Evolutionary conservation across 2,329 filamentous ascomycete genomes (phyloP).

Genomic region (Colletotrichum scovillei): DNA sequence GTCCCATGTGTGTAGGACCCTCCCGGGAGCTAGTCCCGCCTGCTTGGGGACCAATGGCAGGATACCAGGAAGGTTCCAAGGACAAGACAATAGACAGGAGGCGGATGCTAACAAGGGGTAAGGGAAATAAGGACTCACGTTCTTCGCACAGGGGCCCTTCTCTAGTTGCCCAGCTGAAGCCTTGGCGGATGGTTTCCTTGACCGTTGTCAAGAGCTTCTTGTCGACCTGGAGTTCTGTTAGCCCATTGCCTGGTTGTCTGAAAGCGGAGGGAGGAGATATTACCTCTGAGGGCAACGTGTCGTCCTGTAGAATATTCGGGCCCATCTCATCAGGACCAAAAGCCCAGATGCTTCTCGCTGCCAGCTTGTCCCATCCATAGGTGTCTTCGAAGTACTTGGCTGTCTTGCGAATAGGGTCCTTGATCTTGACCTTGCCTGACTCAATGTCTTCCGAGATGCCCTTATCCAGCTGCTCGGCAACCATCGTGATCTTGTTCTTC

Average conservation of each 20-base stretch:
- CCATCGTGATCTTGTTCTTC: slow-evolving; percentile 99
- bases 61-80: slow-evolving; percentile 6
- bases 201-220: slow-evolving; percentile 89
- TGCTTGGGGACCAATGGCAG: slow-evolving; percentile 21
- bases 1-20: slow-evolving; percentile 26
- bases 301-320: slow-evolving; percentile 95
- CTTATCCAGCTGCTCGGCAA: slow-evolving; percentile 94
- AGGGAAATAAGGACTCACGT: slow-evolving; percentile 68
- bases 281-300: slow-evolving; percentile 90
- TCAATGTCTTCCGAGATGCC: slow-evolving; percentile 97
- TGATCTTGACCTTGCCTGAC: slow-evolving; percentile 88
- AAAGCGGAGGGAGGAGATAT: slow-evolving; percentile 43
- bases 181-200: slow-evolving; percentile 92
- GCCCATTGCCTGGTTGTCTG: not conserved
- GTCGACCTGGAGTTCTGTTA: slow-evolving; percentile 72
- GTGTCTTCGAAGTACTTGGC: slow-evolving; percentile 98
- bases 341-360: slow-evolving; percentile 96
- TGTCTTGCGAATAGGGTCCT: slow-evolving; percentile 90
- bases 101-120: slow-evolving; percentile 27
- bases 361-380: slow-evolving; percentile 96
- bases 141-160: slow-evolving; percentile 98
- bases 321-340: slow-evolving; percentile 96
- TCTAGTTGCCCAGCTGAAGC: slow-evolving; percentile 95
- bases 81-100: slow-evolving; percentile 18
- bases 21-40: slow-evolving; percentile 16